A percentile compares a stretch with the other conserved stretches of the same genome.
Evolutionary conservation across 306 rosid genomes (phyloP).

Genomic region (Medicago ruthenica): DNA sequence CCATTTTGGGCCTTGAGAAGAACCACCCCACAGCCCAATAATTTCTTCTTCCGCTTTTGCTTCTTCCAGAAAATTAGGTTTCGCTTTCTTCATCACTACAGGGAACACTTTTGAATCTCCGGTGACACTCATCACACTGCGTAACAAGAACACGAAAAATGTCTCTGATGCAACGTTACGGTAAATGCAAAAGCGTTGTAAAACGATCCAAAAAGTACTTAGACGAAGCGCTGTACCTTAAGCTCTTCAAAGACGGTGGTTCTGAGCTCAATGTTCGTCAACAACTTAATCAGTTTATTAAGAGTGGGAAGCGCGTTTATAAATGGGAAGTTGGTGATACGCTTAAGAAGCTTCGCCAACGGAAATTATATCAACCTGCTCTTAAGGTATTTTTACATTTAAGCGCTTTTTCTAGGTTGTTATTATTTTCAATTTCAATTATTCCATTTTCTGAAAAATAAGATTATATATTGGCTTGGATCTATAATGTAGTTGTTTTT

Average conservation of each 20-base stretch:
- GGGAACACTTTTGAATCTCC: neutral
- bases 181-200: constrained; percentile 66
- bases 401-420: neutral
- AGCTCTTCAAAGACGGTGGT: constrained; percentile 79
- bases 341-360: constrained; percentile 79
- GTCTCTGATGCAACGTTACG: constrained; percentile 66
- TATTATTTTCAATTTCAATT: neutral
- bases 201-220: constrained; percentile 75
- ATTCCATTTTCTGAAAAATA: neutral
- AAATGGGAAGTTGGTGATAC: constrained; percentile 96
- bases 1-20: too few relatives aligned
- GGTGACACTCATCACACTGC: neutral
- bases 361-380: constrained; percentile 78
- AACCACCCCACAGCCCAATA: neutral
- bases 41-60: neutral
- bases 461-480: neutral
- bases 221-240: constrained; percentile 77
- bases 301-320: constrained; percentile 73
- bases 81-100: neutral
- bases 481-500: constrained; percentile 10
- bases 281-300: constrained; percentile 74
- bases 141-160: constrained; percentile 35
- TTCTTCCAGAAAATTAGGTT: neutral
- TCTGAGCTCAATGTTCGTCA: constrained; percentile 64
- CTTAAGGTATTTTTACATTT: constrained; percentile 64